These are phyloP conservation scores for Omphalea diandra DNA, from an alignment of 441 rosid species.

Conservation along the genomic window DNA sequence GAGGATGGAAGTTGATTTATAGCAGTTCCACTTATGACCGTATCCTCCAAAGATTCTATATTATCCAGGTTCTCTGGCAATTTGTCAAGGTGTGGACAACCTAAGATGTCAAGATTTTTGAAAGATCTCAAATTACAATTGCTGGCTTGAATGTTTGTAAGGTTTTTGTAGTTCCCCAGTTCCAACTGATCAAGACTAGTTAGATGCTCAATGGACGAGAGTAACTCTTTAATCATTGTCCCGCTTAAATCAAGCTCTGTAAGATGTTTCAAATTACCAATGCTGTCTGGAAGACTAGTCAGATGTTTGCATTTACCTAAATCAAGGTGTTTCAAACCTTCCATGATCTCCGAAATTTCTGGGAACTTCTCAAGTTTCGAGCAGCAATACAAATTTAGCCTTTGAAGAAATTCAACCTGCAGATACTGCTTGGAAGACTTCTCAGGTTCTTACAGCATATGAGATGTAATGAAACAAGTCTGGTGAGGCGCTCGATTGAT, in stretches of 20 bases:
- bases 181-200: neutral
- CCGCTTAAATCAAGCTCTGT: neutral
- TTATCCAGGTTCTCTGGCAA: neutral
- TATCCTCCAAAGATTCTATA: neutral
- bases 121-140: neutral
- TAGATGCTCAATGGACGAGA: neutral
- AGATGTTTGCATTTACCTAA: neutral
- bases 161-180: neutral
- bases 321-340: neutral
- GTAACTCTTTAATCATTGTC: slow-evolving; percentile 11
- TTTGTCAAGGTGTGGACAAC: neutral
- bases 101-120: neutral
- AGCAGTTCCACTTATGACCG: neutral
- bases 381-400: slow-evolving; percentile 21
- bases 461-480: neutral
- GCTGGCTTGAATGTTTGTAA: neutral
- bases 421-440: slow-evolving; percentile 15
- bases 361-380: slow-evolving; percentile 21
- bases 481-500: slow-evolving; percentile 4
- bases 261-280: neutral
- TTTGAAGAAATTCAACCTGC: slow-evolving; percentile 18
- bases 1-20: neutral
- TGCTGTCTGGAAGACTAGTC: neutral
- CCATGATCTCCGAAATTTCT: slow-evolving; percentile 15
- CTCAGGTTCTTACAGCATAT: slow-evolving; percentile 9